phyloP scores from a whole-genome alignment of 2,329 filamentous ascomycete species.

The Chaetoscypha palmicola region DNA sequence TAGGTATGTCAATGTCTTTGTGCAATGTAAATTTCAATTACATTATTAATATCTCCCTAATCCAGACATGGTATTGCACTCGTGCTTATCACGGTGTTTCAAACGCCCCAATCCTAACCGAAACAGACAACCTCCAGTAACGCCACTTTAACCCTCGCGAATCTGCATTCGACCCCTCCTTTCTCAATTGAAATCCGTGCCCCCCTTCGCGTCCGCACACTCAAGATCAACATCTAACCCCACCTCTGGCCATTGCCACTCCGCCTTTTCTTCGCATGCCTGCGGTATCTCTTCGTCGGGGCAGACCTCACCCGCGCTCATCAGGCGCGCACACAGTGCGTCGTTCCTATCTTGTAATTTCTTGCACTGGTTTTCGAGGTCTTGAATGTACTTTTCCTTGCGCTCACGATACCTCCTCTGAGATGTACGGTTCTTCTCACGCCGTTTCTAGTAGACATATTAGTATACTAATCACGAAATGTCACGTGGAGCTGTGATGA shows the following conservation, averaged over 20 bases:
- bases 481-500: neutral
- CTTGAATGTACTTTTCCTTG: constrained; percentile 14
- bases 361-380: constrained; percentile 10
- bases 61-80: neutral
- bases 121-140: neutral
- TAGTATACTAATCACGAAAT: too few relatives aligned
- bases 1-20: too few relatives aligned
- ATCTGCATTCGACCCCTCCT: neutral
- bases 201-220: neutral
- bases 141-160: neutral
- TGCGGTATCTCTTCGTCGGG: neutral
- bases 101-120: neutral
- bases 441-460: constrained; percentile 5
- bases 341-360: constrained; percentile 5
- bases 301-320: neutral
- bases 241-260: constrained; percentile 7
- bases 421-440: constrained; percentile 15
- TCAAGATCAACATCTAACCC: neutral
- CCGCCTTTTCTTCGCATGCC: neutral
- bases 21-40: too few relatives aligned
- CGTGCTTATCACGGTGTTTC: neutral
- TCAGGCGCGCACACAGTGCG: neutral
- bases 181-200: neutral
- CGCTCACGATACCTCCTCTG: constrained; percentile 11
- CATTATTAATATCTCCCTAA: neutral